phyloP scores from a whole-genome alignment of 495 filamentous ascomycete species.

The Podospora fimiseda region DNA sequence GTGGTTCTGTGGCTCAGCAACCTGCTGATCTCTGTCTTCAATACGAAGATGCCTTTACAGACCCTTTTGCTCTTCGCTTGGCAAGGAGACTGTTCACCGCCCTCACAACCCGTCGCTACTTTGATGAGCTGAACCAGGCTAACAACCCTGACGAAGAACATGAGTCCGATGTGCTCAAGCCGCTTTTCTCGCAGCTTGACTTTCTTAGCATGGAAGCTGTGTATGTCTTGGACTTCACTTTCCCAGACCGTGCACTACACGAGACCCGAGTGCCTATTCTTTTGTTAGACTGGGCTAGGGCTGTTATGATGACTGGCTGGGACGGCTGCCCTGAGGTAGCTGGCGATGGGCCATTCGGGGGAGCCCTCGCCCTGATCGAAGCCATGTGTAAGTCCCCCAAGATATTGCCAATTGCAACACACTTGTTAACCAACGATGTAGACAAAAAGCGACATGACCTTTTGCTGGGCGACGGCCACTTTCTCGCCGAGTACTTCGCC shows the following conservation, averaged over 20 bases:
- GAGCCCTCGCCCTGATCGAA: conserved; percentile 66
- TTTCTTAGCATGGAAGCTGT: conserved; percentile 35
- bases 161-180: conserved; percentile 39
- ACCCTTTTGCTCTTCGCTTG: conserved; percentile 45
- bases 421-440: no score
- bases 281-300: conserved; percentile 72
- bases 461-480: conserved; percentile 58
- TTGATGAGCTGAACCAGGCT: conserved; percentile 36
- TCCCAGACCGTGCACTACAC: conserved; percentile 40
- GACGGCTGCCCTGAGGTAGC: conserved; percentile 64
- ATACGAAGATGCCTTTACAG: conserved; percentile 50
- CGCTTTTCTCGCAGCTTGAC: conserved; percentile 44
- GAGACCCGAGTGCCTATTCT: conserved; percentile 48
- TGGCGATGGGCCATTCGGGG: conserved; percentile 60
- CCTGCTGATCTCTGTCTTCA: conserved; percentile 42
- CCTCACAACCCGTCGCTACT: conserved; percentile 42
- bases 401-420: no score
- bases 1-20: conserved; percentile 31
- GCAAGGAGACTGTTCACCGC: conserved; percentile 45
- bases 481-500: conserved; percentile 67
- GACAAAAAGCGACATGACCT: conserved; percentile 57
- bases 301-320: conserved; percentile 71
- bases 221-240: conserved; percentile 39
- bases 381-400: conserved; percentile 54
- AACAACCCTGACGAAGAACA: conserved; percentile 17